Conservation (phyloP, 1,284 basidiomycete species). For the Limonomyces culmigenus region DNA sequence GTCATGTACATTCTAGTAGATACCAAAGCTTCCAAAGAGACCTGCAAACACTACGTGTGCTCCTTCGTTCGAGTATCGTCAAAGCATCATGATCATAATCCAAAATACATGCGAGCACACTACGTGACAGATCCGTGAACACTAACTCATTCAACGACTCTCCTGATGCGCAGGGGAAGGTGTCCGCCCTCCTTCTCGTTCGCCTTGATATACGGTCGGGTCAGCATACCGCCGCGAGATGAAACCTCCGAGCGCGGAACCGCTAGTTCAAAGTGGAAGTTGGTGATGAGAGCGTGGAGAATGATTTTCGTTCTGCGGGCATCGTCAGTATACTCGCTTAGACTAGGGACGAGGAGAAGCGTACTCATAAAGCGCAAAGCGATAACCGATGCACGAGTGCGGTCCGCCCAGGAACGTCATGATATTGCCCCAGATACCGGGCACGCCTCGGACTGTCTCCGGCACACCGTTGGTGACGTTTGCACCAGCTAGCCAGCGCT, state of each 20-base stretch:
- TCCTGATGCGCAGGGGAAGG: too few relatives aligned
- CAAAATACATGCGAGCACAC: too few relatives aligned
- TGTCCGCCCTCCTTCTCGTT: too few relatives aligned
- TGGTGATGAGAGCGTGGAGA: not conserved
- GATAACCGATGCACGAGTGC: slow-evolving; percentile 15
- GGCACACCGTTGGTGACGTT: slow-evolving; percentile 6
- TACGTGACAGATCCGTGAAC: too few relatives aligned
- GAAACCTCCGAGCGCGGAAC: not conserved
- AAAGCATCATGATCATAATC: too few relatives aligned
- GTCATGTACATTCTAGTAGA: too few relatives aligned
- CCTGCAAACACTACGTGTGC: too few relatives aligned
- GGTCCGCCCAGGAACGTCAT: slow-evolving; percentile 10
- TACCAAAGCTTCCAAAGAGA: too few relatives aligned
- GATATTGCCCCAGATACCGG: slow-evolving; percentile 9
- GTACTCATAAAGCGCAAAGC: slow-evolving; percentile 21
- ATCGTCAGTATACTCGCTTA: not conserved
- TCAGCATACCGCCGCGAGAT: too few relatives aligned
- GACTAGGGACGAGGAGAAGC: not conserved
- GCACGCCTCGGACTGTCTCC: slow-evolving; percentile 5
- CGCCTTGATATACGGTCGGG: too few relatives aligned
- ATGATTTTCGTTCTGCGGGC: slow-evolving; percentile 1
- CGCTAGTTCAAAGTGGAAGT: not conserved
- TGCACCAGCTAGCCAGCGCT: not conserved
- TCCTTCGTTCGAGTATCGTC: too few relatives aligned
- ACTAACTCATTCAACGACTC: too few relatives aligned